Conservation (phyloP, 768 basidiomycete species). For the Coprinopsis sp. region DNA sequence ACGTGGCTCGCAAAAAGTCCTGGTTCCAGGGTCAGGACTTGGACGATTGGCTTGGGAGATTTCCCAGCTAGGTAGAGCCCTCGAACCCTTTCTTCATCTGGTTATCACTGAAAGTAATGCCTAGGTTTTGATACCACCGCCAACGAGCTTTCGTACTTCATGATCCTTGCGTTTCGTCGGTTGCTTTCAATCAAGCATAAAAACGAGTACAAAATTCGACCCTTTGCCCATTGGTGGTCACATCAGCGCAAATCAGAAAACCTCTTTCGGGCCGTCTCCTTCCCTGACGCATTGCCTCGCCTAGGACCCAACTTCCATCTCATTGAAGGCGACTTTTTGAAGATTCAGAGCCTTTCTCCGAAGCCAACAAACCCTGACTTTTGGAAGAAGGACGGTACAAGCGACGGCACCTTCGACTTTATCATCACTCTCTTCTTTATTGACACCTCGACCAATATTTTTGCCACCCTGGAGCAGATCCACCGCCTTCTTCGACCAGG, state of each 20-base stretch:
- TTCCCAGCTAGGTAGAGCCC: slow-evolving; percentile 45
- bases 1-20: slow-evolving; percentile 35
- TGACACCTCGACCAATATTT: slow-evolving; percentile 53
- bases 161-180: slow-evolving; percentile 58
- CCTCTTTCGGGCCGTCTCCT: slow-evolving; percentile 47
- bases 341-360: slow-evolving; percentile 24
- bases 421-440: slow-evolving; percentile 67
- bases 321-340: slow-evolving; percentile 56
- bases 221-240: slow-evolving; percentile 67
- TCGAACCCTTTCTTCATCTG: not conserved
- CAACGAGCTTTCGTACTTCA: slow-evolving; percentile 61
- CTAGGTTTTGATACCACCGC: slow-evolving; percentile 54
- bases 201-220: slow-evolving; percentile 51
- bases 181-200: slow-evolving; percentile 43
- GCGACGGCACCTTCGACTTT: slow-evolving; percentile 45
- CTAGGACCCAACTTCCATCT: slow-evolving; percentile 39
- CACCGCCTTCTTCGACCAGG: slow-evolving; percentile 52
- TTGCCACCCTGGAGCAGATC: slow-evolving; percentile 54
- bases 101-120: not conserved
- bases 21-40: slow-evolving; percentile 63
- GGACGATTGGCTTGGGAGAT: slow-evolving; percentile 69
- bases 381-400: slow-evolving; percentile 9
- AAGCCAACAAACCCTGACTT: slow-evolving; percentile 13
- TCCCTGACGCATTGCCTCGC: slow-evolving; percentile 60
- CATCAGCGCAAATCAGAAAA: slow-evolving; percentile 50